Base-by-base conservation (phyloP, 306 rosid species). In the Malus domestica region DNA sequence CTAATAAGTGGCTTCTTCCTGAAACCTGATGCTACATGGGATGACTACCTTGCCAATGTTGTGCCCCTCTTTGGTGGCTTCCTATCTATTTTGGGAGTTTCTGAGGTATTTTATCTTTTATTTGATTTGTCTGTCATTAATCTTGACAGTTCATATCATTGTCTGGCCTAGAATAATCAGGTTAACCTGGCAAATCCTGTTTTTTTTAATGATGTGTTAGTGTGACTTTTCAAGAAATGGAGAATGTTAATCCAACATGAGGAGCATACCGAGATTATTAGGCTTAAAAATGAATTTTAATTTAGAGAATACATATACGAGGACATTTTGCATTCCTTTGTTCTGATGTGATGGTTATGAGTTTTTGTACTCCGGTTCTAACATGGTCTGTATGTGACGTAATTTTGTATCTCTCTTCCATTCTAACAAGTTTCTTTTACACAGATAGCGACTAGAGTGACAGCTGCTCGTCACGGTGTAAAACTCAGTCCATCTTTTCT, bases 401-500 rank as follows among this genome's bases (percentile, higher is more conserved):
- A 70, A 25, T 9, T 45, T 7, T 23, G 38, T 61, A 59, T 67
- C 10, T 68, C 5, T 19, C 14, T 32, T 67, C 59, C 42, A 30
- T 74, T 68, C 71, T 61, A 16, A 68, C 6, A 8, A 10, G 52
- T 52, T 76, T 73, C n/a, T 55, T 10, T 70, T 72, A 67, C 82
- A 84, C 85, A 94, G 98, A 79, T 91, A 83, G 85, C 97, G 76
- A 91, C 98, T 6, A 90, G 98, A 85, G 83, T 94, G 54, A 90
- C 94, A 2, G 97, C 96, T n/a, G 96, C 94, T 66, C 88, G 85
- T 4, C 88, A 85, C 62, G 93, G 96, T 75, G 96, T 94, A 60
- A 91, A 91, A 82, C 94, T 94, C 44, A 94, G 97, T 79, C 98
- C 98, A 63, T 94, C 97, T 32, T 94, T 94, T 79, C 87, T 94